Percentiles rank a stretch among this genome's conserved stretches.
Evolutionary conservation across 2,329 filamentous ascomycete species (phyloP).

Genomic region (Trichophyton mentagrophytes): DNA sequence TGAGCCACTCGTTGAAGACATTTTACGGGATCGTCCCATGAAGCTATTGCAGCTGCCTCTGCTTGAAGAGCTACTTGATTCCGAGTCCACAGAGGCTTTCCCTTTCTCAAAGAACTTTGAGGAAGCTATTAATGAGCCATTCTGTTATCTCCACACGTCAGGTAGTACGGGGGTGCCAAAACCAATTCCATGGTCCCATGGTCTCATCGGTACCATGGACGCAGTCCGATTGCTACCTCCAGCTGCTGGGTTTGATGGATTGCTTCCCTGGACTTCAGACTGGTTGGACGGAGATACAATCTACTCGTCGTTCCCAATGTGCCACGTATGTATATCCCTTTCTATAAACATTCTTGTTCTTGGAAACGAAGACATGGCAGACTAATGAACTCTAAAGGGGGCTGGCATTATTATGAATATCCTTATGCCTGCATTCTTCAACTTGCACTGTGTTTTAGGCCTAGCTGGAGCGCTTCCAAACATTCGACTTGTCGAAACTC

Average conservation of each 20-base stretch:
- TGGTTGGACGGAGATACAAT: background rate
- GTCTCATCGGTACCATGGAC: constrained; percentile 2
- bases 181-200: constrained; percentile 1
- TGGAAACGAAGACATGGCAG: background rate
- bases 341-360: background rate
- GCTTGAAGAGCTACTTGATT: background rate
- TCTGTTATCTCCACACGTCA: constrained; percentile 1
- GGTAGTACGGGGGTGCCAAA: constrained; percentile 1
- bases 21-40: background rate
- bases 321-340: constrained; percentile 2
- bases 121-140: background rate
- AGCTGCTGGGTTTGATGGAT: background rate
- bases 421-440: background rate
- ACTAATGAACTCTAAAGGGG: background rate
- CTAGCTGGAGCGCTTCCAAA: background rate
- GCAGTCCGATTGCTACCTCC: background rate
- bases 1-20: background rate
- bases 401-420: constrained; percentile 5
- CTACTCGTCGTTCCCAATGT: constrained; percentile 3
- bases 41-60: background rate
- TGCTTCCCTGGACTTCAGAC: constrained; percentile 1
- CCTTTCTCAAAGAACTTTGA: background rate
- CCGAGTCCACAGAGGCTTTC: background rate
- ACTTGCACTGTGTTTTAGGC: background rate
- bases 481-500: background rate